phyloP scores from a whole-genome alignment of 192 early-diverging fungal genomes.

The Piromyces finnis region DNA sequence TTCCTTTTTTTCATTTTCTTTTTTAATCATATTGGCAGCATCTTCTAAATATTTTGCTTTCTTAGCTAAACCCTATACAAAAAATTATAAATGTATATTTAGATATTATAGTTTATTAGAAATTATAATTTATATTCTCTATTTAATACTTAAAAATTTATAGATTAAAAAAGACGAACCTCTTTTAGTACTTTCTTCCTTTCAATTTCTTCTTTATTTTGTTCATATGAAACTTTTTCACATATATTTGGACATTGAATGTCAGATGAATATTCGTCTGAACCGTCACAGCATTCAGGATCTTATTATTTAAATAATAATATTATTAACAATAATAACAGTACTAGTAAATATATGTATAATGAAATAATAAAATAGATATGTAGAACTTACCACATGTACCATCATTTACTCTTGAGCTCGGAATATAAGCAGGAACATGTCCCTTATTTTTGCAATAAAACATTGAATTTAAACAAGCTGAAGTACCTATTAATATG shows the following conservation, averaged over 20 bases:
- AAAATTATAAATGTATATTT: too few species aligned
- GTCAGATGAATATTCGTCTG: slow-evolving; percentile 55
- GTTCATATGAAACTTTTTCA: slow-evolving; percentile 27
- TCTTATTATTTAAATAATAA: slow-evolving; percentile 17
- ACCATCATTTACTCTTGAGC: slow-evolving; percentile 77
- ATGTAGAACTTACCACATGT: slow-evolving; percentile 47
- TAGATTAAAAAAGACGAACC: neutral
- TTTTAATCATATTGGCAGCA: neutral
- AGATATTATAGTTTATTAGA: too few species aligned
- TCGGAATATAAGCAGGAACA: slow-evolving; percentile 37
- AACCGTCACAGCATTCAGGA: slow-evolving; percentile 87
- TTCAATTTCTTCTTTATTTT: slow-evolving; percentile 6
- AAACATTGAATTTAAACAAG: slow-evolving; percentile 62
- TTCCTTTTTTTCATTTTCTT: neutral
- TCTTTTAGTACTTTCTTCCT: neutral
- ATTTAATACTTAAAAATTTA: too few species aligned
- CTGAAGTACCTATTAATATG: slow-evolving; percentile 85
- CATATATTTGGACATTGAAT: slow-evolving; percentile 62
- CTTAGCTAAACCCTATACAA: neutral
- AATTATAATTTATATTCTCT: too few species aligned
- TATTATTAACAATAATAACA: too few species aligned
- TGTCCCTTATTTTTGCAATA: slow-evolving; percentile 72
- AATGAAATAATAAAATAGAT: too few species aligned
- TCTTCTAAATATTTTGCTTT: neutral
- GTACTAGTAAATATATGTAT: too few species aligned